These are phyloP conservation scores for Conoideocrella luteorostrata DNA, from an alignment of 2,329 filamentous ascomycete genomes.

Conservation along the genomic window DNA sequence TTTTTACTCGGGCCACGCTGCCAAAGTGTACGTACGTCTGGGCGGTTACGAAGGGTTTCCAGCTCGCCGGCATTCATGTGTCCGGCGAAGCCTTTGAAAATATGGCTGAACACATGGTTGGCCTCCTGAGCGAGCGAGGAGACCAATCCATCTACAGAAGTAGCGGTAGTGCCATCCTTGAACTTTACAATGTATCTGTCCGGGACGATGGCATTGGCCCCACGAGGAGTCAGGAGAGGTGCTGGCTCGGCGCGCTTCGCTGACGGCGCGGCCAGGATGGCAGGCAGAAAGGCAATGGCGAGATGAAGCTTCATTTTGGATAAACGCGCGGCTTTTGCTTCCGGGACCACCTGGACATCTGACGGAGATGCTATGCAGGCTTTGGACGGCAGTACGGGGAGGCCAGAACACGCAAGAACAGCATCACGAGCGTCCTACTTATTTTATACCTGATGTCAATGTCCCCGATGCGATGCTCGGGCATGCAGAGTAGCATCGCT, in stretches of 20 bases:
- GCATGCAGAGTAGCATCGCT: too few species aligned
- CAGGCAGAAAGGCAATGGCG: constrained; percentile 16
- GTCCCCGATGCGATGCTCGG: too few species aligned
- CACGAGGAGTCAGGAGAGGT: constrained; percentile 16
- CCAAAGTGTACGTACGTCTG: constrained; percentile 13
- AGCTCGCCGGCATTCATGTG: constrained; percentile 14
- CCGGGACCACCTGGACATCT: too few species aligned
- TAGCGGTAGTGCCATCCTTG: constrained; percentile 12
- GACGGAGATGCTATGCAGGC: too few species aligned
- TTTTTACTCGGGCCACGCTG: background rate
- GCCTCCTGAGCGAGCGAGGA: constrained; percentile 12
- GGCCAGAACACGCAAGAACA: too few species aligned
- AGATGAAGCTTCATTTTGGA: constrained; percentile 19
- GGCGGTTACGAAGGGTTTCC: constrained; percentile 17
- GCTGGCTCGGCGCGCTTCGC: constrained; percentile 18
- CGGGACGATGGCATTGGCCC: constrained; percentile 13
- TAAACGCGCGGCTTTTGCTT: too few species aligned
- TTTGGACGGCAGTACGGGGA: too few species aligned
- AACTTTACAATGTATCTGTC: constrained; percentile 25
- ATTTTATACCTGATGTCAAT: too few species aligned
- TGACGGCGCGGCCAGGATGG: constrained; percentile 14
- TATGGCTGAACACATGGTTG: constrained; percentile 16
- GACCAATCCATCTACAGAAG: constrained; percentile 12
- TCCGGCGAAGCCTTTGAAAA: constrained; percentile 18
- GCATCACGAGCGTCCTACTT: too few species aligned